Base-by-base conservation (phyloP, 202 grass and related monocot genomes). In the Miscanthus sacchariflorus region DNA sequence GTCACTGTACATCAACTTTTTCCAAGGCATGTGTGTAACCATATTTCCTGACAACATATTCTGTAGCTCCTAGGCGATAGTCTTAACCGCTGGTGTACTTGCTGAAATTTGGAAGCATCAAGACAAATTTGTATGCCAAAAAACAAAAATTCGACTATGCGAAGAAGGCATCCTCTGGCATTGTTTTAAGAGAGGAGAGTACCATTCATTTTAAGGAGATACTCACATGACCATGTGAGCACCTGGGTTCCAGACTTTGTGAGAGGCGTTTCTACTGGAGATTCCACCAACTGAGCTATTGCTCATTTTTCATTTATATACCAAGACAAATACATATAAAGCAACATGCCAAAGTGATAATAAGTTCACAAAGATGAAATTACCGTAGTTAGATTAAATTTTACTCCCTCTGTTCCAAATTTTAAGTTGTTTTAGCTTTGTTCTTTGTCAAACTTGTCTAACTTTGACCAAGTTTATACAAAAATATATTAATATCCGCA, bases 51-150 rank as follows among this genome's bases (percentile, higher is more conserved):
- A 12, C 7, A 80, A 23, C 4, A 74, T 27, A 36, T 35, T 80
- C 4, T 23, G 12, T 18, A 73, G 18, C 52, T 58, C 50, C 7
- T 79, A 61, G 43, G 18, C 6, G 17, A 35, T 78, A 50, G 5
- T 52, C 28, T 27, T 79, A 44, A 64, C 30, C 45, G 18, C 21
- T 40, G 12, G 45, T 1, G 12, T 74, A 63, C 48, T 77, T 38
- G 18, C 25, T 76, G 38, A 73, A 61, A 73, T 73, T 72, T 83
- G 35, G 58, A 84, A 1, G 24, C 9, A 48, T 79, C 73, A 84
- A 52, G 35, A 52, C 5, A 50, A 46, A 70, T 49, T 43, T 45
- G 7, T 48, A 18, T 48, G 46, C 38, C 35, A 13, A 80, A 27
- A 65, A 65, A 61, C 0, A 25, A 68, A 68, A 30, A 33, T 0